These are phyloP conservation scores for Cenchrus americanus DNA, from an alignment of 176 grass and related monocot genomes.

Conservation along the genomic window DNA sequence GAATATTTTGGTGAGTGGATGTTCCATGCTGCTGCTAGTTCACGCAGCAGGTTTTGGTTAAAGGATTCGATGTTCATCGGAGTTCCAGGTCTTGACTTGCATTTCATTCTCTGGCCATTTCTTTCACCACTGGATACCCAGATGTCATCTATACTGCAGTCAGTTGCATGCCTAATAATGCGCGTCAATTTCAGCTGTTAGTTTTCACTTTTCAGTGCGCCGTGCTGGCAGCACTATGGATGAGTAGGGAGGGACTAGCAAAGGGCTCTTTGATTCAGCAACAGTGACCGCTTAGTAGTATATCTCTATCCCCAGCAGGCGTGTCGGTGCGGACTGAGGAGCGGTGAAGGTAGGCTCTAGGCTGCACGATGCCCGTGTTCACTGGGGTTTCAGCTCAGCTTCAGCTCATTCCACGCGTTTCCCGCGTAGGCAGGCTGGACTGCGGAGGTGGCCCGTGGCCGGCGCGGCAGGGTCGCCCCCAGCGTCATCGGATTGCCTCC, in stretches of 20 bases:
- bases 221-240: not conserved
- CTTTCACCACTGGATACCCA: not conserved
- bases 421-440: too few species aligned
- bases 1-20: conserved; percentile 14
- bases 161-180: not conserved
- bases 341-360: too few species aligned
- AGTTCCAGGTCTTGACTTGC: not conserved
- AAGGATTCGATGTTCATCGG: not conserved
- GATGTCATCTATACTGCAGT: not conserved
- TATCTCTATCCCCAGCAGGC: not conserved
- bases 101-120: not conserved
- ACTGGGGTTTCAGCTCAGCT: not conserved
- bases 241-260: not conserved
- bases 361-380: not conserved
- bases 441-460: not conserved
- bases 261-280: not conserved
- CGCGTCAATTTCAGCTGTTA: not conserved
- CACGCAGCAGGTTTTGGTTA: not conserved
- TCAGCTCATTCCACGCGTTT: not conserved
- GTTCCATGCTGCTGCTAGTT: not conserved
- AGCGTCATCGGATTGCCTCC: conserved; percentile 5
- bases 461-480: not conserved
- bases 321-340: not conserved
- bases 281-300: not conserved
- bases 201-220: not conserved